phyloP scores from a whole-genome alignment of 2,329 filamentous ascomycete species.

The Trichoderma lentiforme region DNA sequence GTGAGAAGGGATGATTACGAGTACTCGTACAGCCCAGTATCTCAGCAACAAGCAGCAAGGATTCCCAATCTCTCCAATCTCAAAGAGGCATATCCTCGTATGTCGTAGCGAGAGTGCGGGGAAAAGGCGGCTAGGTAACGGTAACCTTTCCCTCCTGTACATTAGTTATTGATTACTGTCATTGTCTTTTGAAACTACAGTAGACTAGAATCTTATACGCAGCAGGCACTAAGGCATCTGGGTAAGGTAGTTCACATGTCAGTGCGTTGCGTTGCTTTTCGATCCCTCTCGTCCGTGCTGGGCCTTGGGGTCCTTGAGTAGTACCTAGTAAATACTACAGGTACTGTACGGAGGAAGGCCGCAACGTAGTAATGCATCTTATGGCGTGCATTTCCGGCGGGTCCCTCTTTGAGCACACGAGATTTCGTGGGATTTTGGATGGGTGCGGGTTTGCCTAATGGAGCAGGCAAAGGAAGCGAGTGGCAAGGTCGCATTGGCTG shows the following conservation, averaged over 20 bases:
- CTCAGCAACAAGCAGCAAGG: not conserved
- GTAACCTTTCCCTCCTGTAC: not conserved
- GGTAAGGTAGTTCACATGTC: not conserved
- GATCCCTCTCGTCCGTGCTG: not conserved
- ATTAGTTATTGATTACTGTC: not conserved
- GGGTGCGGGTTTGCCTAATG: not conserved
- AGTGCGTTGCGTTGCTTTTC: not conserved
- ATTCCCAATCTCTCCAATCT: not conserved
- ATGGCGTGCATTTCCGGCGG: not conserved
- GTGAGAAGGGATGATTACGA: not conserved
- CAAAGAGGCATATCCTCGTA: not conserved
- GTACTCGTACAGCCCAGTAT: not conserved
- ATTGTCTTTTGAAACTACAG: not conserved
- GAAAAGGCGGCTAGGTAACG: not conserved
- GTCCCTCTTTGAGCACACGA: not conserved
- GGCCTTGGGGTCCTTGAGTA: not conserved
- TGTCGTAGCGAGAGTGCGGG: conserved; percentile 1
- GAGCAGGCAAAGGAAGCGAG: not conserved
- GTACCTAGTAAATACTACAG: too few species aligned
- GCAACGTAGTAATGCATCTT: not conserved
- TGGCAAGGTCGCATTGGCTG: not conserved
- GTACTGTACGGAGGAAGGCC: not conserved
- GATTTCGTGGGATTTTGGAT: not conserved
- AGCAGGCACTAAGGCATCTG: not conserved
- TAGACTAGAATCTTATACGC: not conserved